phyloP scores from a whole-genome alignment of 2,329 filamentous ascomycete species.

The Byssothecium circinans region DNA sequence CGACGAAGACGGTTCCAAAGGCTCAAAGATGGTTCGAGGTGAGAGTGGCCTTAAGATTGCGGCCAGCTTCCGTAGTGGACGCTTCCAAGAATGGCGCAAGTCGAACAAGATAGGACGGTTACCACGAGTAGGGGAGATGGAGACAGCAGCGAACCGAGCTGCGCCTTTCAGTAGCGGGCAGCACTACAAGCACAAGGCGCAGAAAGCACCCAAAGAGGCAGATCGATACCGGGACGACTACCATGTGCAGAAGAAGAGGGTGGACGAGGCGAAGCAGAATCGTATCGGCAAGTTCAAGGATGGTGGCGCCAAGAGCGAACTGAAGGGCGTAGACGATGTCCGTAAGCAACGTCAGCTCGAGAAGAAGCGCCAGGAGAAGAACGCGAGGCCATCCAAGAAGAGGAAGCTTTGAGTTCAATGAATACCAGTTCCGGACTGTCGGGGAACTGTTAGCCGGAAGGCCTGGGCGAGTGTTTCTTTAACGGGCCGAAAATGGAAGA shows the following conservation, averaged over 20 bases:
- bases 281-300: slow-evolving; percentile 73
- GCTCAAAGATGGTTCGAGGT: slow-evolving; percentile 73
- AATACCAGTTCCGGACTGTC: slow-evolving; percentile 2
- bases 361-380: slow-evolving; percentile 82
- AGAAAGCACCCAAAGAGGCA: slow-evolving; percentile 87
- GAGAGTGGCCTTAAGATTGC: slow-evolving; percentile 97
- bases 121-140: slow-evolving; percentile 80
- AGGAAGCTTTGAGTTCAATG: slow-evolving; percentile 41
- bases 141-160: slow-evolving; percentile 48
- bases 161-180: slow-evolving; percentile 43
- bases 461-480: background rate
- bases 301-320: slow-evolving; percentile 71
- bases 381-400: slow-evolving; percentile 75
- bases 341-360: slow-evolving; percentile 76
- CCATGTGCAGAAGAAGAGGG: slow-evolving; percentile 84
- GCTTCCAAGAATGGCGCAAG: slow-evolving; percentile 91
- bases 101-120: slow-evolving; percentile 77
- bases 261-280: slow-evolving; percentile 84
- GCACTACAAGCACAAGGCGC: slow-evolving; percentile 82
- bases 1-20: slow-evolving; percentile 87
- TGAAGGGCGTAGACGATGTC: slow-evolving; percentile 82
- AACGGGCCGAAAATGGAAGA: background rate
- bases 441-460: background rate
- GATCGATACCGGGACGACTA: slow-evolving; percentile 93
- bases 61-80: slow-evolving; percentile 86